phyloP scores from a whole-genome alignment of 345 rosid genomes.

The Eucalyptus camaldulensis region DNA sequence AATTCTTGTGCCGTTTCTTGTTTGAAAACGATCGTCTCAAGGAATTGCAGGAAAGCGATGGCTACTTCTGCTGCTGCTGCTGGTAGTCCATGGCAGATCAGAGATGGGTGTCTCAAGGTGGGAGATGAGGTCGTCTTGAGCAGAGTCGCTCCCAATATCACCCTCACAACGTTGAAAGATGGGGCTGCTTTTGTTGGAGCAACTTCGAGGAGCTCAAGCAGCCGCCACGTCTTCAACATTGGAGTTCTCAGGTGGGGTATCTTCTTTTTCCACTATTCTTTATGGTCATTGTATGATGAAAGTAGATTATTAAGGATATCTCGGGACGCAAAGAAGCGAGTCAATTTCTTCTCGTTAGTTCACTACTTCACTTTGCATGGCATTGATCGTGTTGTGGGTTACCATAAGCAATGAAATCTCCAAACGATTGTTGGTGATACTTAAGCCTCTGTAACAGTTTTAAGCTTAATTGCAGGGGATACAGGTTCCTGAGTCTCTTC shows the following conservation, averaged over 20 bases:
- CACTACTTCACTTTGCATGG: not conserved
- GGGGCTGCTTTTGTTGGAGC: not conserved
- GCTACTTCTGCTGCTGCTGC: not conserved
- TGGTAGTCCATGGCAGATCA: not conserved
- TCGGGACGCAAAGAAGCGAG: not conserved
- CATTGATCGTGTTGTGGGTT: not conserved
- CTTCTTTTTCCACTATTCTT: not conserved
- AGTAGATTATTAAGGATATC: not conserved
- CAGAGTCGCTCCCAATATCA: not conserved
- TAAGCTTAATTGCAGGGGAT: slow-evolving; percentile 12
- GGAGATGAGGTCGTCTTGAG: not conserved
- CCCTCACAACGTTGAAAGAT: not conserved
- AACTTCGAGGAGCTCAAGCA: not conserved
- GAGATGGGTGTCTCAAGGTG: not conserved
- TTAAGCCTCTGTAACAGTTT: not conserved
- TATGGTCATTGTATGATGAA: not conserved
- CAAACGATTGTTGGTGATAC: not conserved
- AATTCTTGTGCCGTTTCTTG: not conserved
- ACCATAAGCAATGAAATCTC: not conserved
- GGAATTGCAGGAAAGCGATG: not conserved
- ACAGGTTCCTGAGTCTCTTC: slow-evolving; percentile 38
- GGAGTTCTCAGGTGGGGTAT: not conserved
- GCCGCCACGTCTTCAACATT: not conserved
- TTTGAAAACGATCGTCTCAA: not conserved
- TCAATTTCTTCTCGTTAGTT: not conserved